Evolutionary conservation across 2,329 filamentous ascomycete species (phyloP), one percentile per base, ranked within the genome.

Genomic region (Plenodomus biglobosus): DNA sequence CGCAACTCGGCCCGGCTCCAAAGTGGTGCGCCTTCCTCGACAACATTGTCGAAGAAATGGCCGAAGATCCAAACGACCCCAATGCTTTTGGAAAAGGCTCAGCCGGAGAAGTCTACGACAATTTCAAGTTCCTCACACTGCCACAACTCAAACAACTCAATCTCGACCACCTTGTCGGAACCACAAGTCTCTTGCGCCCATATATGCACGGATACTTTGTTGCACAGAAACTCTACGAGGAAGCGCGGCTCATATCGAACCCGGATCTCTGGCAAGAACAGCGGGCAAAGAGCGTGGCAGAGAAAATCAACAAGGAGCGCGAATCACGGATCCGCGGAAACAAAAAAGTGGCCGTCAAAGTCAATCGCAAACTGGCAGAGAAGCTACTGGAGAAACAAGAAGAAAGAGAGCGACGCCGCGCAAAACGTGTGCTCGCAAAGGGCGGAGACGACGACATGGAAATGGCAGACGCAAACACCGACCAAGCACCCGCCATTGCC

Each of bases 181-280:
- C 90, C 62, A 95, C 91, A 21, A 94, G 89, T 65, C 77, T 97
- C 17, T 78, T 99, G 35, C 83, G 92, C 38, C 94, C 94, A 37
- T 99, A 99, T 69, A 99, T 99, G 95, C 94, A 99, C 70, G 95
- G 94, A 61, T 97, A 94, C 79, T 99, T 99, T 75, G 92, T 99
- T 40, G 90, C 89, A 30, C 92, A 95, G 62, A 90, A 92, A 66
- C 76, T 99, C 20, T 97, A 99, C 71, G 95, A 99, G 68, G 92
- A 99, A 71, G 94, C 94, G 16, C 81, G 89, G 46, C 77, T 99
- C 51, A 96, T 97, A 62, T 87, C 88, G 41, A 96, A 97, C 73
- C 94, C 94, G 0, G 95, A 95, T 68, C 82, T 95, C 43, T 95
- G 88, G 81, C 90, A 96, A 68, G 90, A 97, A 65, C 90, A 97